Base-by-base conservation (phyloP, 2,329 filamentous ascomycete genomes). In the Cercospora janseana region DNA sequence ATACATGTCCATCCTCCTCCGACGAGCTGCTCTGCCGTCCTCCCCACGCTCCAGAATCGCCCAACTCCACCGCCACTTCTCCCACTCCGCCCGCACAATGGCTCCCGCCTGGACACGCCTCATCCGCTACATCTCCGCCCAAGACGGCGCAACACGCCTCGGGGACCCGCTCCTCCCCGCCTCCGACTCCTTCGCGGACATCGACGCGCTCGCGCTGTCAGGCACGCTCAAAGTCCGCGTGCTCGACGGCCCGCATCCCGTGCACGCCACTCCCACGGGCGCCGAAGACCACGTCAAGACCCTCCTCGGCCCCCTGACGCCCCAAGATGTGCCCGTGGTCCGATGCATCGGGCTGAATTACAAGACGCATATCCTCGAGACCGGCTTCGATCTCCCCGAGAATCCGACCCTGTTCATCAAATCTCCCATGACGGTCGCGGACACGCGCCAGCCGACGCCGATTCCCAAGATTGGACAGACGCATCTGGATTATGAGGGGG, bases 341-440 rank as follows among this genome's bases (percentile, higher is more conserved):
- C 67, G 79, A 15, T 83, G 80, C 56, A 74, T 82, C 9, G 81
- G 80, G 0, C 60, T 83, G 21, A 83, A 84, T 58, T 83, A 82
- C 57, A 73, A 74, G 29, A 81, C 77, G 46, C 80, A 83, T 57
- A 66, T 68, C 54, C 62, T 67, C 20, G 66, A 70, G 54, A 77
- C 83, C 20, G 81, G 80, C 54, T 77, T 88, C 71, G 78, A 85
- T 1, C 76, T 86, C 52, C 87, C 87, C 1, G 78, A 80, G 61
- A 86, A 82, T 57, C 87, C 87, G 0, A 77, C 89, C 7, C 70
- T 91, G 13, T 91, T 91, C 69, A 85, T 82, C 71, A 88, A 88
- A 69, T 86, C 86, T 3, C 66, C 75, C 5, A 87, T 85, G 2
- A 73, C 86, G 0, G 75, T 89, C 18, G 67, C 78, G 0, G 85